Conservation (phyloP, 1,284 basidiomycete genomes). For the Sutorius eximius region DNA sequence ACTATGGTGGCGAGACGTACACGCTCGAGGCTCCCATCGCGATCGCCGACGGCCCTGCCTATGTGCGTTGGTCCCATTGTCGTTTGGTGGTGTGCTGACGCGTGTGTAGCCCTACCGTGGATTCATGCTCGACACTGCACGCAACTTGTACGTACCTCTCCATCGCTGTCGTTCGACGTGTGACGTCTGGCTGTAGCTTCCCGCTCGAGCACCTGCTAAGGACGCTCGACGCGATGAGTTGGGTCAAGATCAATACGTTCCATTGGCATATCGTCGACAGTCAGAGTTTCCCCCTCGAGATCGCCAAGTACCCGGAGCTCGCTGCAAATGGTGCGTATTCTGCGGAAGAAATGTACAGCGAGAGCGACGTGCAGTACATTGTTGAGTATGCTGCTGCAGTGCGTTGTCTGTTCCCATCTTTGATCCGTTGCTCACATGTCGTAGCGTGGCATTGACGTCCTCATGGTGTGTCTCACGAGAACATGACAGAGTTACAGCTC, state of each 20-base stretch:
- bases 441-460: slow-evolving; percentile 33
- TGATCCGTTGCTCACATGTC: neutral
- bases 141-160: slow-evolving; percentile 50
- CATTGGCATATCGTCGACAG: slow-evolving; percentile 76
- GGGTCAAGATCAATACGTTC: slow-evolving; percentile 73
- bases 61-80: slow-evolving; percentile 44
- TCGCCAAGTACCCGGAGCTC: slow-evolving; percentile 58
- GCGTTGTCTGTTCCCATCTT: slow-evolving; percentile 17
- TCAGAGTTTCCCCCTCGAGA: slow-evolving; percentile 66
- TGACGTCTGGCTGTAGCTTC: slow-evolving; percentile 45
- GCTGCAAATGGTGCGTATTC: slow-evolving; percentile 66
- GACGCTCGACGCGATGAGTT: slow-evolving; percentile 82
- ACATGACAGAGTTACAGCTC: neutral
- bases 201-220: slow-evolving; percentile 66
- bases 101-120: slow-evolving; percentile 68
- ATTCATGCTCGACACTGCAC: slow-evolving; percentile 77
- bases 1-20: slow-evolving; percentile 50
- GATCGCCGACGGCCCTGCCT: slow-evolving; percentile 66
- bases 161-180: neutral
- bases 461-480: slow-evolving; percentile 24
- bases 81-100: slow-evolving; percentile 4
- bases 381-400: slow-evolving; percentile 64
- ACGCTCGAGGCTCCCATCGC: slow-evolving; percentile 57
- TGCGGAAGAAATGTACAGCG: slow-evolving; percentile 51
- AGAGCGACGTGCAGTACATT: slow-evolving; percentile 54